phyloP scores from a whole-genome alignment of 2,329 filamentous ascomycete species.

The Huntiella bhutanensis region DNA sequence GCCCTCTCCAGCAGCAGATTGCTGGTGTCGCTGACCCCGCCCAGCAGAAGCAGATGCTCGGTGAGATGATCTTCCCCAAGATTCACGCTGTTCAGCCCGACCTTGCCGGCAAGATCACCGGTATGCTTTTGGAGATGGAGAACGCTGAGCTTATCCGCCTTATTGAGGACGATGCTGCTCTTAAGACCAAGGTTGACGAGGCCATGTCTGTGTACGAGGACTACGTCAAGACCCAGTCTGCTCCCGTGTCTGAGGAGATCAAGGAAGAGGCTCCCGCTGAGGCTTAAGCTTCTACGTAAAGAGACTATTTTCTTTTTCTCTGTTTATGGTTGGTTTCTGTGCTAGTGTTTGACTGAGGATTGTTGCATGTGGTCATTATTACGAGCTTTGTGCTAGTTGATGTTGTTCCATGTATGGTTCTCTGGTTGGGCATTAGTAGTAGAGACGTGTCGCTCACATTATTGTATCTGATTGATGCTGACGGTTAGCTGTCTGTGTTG shows the following conservation, averaged over 20 bases:
- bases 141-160: conserved; percentile 84
- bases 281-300: conserved; percentile 17
- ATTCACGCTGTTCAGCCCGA: conserved; percentile 88
- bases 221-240: conserved; percentile 76
- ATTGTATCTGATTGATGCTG: too few species aligned
- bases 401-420: too few species aligned
- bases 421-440: too few species aligned
- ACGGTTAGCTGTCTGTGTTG: too few species aligned
- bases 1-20: conserved; percentile 38
- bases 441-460: too few species aligned
- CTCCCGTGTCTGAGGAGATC: conserved; percentile 22
- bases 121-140: conserved; percentile 99
- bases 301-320: too few species aligned
- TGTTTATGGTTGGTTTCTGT: background rate
- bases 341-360: background rate
- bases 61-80: conserved; percentile 97
- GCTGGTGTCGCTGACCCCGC: conserved; percentile 35
- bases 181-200: conserved; percentile 92
- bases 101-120: conserved; percentile 95
- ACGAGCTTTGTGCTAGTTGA: too few species aligned
- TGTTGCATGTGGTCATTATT: too few species aligned
- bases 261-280: conserved; percentile 26
- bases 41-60: conserved; percentile 97
- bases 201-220: conserved; percentile 95
- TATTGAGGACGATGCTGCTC: conserved; percentile 72